Conservation (phyloP, 2,329 filamentous ascomycete genomes). For the Exophiala calicioides region DNA sequence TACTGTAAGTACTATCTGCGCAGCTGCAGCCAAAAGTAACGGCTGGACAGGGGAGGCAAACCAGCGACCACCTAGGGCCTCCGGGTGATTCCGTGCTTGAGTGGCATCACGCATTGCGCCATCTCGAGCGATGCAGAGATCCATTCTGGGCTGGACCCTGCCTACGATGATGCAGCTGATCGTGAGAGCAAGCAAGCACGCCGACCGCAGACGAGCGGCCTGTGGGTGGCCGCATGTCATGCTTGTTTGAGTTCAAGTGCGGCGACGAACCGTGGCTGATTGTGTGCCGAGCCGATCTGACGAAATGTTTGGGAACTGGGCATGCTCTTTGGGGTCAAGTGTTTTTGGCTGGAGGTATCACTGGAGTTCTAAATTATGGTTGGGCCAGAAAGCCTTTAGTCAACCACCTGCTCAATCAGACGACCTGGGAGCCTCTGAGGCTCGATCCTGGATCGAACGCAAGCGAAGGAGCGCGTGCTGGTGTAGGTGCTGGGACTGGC, state of each 20-base stretch:
- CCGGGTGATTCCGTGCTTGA: conserved; percentile 30
- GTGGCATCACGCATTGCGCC: conserved; percentile 27
- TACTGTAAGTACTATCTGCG: conserved; percentile 6
- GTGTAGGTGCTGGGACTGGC: conserved; percentile 6
- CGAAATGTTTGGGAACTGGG: not conserved
- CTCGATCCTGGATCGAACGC: conserved; percentile 6
- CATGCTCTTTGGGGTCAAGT: not conserved
- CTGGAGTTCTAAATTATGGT: not conserved
- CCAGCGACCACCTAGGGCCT: conserved; percentile 10
- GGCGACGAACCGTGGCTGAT: not conserved
- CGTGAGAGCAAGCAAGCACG: conserved; percentile 4
- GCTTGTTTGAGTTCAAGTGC: conserved; percentile 5
- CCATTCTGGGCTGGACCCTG: conserved; percentile 28
- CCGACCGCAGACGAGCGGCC: not conserved
- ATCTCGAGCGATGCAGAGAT: conserved; percentile 27
- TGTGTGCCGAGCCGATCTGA: conserved; percentile 3
- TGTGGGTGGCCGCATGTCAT: conserved; percentile 1
- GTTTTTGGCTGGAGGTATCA: not conserved
- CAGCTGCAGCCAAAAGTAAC: conserved; percentile 15
- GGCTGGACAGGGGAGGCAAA: conserved; percentile 3
- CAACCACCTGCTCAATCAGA: not conserved
- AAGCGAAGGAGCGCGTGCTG: conserved; percentile 9
- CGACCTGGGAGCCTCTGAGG: not conserved
- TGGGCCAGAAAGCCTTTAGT: not conserved
- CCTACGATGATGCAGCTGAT: conserved; percentile 19